Evolutionary conservation across 2,329 filamentous ascomycete species (phyloP), one percentile per base, ranked within the genome.

Genomic region (Alternaria arbusti): DNA sequence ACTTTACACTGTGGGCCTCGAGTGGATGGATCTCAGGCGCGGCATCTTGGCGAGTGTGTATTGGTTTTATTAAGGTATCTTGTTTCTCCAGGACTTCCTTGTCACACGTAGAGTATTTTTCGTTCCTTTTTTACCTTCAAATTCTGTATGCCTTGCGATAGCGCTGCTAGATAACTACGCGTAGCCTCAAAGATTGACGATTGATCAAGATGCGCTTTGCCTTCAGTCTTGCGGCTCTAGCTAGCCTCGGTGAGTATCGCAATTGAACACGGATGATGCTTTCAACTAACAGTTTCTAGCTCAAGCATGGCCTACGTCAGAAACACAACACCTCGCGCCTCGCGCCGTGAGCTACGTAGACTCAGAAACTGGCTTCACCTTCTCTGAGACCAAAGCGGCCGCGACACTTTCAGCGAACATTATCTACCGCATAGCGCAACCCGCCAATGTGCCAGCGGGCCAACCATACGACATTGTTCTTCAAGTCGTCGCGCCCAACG

Each of bases 321-420:
- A 57, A 8, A 5, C 54, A 2, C 52, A 47, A 2, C 54, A 10
- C 3, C 36, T 67, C n/a, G 56, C 56, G 20, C 62, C 67, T 23
- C 64, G 64, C 13, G 66, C 73, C 3, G 60, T 70, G 26, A 55
- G 67, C n/a, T 69, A 67, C 57, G 51, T 66, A 2, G 75, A 78
- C 61, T 52, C 67, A 26, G 75, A 77, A 52, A 78, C 74, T 23
- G 75, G 75, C 52, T 78, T 78, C 61, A 76, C 74, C 8, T 77
- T 77, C 64, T 76, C 74, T 22, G 73, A 78, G 47, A 74, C 70
- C 52, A 73, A 69, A 15, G 74, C 70, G n/a, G 70, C 72, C 15
- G 74, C 72, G 46, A 67, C 73, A 6, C 70, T 78, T 7, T 54
- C 65, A 1, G 45, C 65, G 49, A 76, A 70, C 57, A 71, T 78